Evolutionary conservation across 441 rosid species (phyloP), one percentile per base, ranked within the genome.

Genomic region (Biscutella auriculata): DNA sequence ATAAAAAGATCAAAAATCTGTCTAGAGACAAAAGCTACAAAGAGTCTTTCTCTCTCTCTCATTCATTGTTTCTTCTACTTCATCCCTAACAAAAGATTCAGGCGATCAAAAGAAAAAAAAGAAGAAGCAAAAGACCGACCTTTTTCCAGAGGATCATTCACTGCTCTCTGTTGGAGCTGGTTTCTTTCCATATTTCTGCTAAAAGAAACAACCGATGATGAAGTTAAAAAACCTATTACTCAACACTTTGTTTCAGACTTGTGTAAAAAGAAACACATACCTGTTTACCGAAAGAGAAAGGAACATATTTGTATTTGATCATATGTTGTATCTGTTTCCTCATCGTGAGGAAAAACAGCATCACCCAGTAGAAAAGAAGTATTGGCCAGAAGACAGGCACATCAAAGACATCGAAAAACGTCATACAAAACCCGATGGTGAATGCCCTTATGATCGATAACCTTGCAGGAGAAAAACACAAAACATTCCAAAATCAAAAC

Each of bases 321-420:
- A 83, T 83, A 69, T 75, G 90, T 34, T 65, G 71, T 48, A 83
- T 79, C 51, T 81, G 86, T 59, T 65, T 80, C 73, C 73, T 77
- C 86, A 83, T 80, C n/a, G 86, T 79, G 14, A 77, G 73, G 26
- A 71, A 41, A 54, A 78, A 80, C 44, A 83, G 25, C 73, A 79
- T 63, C 49, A 83, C 34, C 84, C 86, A 80, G 72, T 80, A 83
- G 81, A 80, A 80, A 17, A 83, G 77, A 14, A 83, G 89, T 48
- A 80, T 72, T 8, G 84, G 86, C 89, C 86, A 80, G 72, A 80
- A 83, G 3, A 79, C 86, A 62, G 84, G 84, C 30, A 77, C 73
- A 34, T 80, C 84, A 42, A 83, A 79, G 9, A 65, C 68, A 0
- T 70, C 70, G 68, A 77, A 83, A 73, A 80, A 79, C 21, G 86